Base-by-base conservation (phyloP, 1,139 yeast species). In the Kazachstania sp. region DNA sequence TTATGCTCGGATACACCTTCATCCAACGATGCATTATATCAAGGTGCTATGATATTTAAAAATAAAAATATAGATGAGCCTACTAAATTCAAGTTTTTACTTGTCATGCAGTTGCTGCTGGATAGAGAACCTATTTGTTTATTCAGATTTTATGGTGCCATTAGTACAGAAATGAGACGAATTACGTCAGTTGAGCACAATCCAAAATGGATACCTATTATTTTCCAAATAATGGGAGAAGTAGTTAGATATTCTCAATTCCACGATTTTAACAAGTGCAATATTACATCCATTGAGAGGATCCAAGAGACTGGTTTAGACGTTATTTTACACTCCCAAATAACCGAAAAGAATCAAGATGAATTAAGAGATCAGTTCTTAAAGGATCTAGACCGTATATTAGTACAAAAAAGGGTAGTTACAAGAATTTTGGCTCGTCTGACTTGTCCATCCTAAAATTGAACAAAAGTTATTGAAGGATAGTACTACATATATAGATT, bases 21-120 rank as follows among this genome's bases (percentile, higher is more conserved):
- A 28, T 70, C 86, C 0, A 68, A 70, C 37, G 57, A 79, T 37
- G 67, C 78, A 0, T 64, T 81, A 46, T 70, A 73, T 47, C 77
- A 80, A 50, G 79, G 79, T 9, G 74, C 83, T 0, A 66, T 68
- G 39, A 73, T 76, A 49, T 81, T 79, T 63, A 70, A 70, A 32
- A 65, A 73, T 2, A 75, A 75, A 5, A 66, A 74, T 1, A 74
- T 74, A 9, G 78, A 75, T 56, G 82, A 78, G 46, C 67, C 71
- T 4, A 71, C 78, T 49, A 79, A 74, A 47, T 57, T 72, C 12
- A 74, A 81, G 45, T 83, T 79, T 54, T 65, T 85, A 46, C 67
- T 71, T 13, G 61, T 84, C 16, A 67, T 77, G 58, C 67, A 70
- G 49, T 66, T 72, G 51, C 58, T 79, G 47, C 70, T 76, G 44